These are phyloP conservation scores for Neonectria coccinea DNA, from an alignment of 2,329 filamentous ascomycete genomes.

Conservation along the genomic window DNA sequence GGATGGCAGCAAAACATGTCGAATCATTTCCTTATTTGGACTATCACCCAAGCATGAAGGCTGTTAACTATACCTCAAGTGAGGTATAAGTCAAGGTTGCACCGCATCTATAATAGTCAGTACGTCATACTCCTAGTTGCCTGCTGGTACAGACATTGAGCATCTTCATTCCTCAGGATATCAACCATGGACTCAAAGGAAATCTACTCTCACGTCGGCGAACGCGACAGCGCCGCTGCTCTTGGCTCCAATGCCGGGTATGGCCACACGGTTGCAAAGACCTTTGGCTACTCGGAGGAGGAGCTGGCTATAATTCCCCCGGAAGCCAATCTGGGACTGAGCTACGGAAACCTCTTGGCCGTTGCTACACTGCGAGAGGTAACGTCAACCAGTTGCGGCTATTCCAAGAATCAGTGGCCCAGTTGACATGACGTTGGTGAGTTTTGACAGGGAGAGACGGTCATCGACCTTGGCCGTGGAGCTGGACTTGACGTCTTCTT, in stretches of 20 bases:
- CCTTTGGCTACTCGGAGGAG: constrained; percentile 64
- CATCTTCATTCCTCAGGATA: not conserved
- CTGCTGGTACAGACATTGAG: not conserved
- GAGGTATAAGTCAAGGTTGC: not conserved
- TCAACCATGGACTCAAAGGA: constrained; percentile 44
- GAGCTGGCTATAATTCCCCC: constrained; percentile 59
- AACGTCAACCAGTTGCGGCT: constrained; percentile 1
- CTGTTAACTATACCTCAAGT: too few species aligned
- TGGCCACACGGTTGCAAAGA: constrained; percentile 57
- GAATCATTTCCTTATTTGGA: not conserved
- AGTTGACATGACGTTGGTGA: not conserved
- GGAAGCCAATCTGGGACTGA: constrained; percentile 64
- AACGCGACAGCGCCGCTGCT: constrained; percentile 52
- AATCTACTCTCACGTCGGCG: constrained; percentile 51
- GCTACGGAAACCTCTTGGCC: constrained; percentile 66
- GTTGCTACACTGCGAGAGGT: constrained; percentile 60
- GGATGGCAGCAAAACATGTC: not conserved
- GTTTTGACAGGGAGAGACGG: constrained; percentile 61
- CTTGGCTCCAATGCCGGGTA: constrained; percentile 47
- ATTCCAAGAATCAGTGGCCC: not conserved
- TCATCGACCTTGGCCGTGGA: constrained; percentile 68
- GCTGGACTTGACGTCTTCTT: constrained; percentile 70
- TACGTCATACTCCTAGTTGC: not conserved
- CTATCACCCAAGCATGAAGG: not conserved
- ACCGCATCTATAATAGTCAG: not conserved